Evolutionary conservation across 2,329 filamentous ascomycete genomes (phyloP), one percentile per base, ranked within the genome.

Genomic region (Xylariaceae sp.): DNA sequence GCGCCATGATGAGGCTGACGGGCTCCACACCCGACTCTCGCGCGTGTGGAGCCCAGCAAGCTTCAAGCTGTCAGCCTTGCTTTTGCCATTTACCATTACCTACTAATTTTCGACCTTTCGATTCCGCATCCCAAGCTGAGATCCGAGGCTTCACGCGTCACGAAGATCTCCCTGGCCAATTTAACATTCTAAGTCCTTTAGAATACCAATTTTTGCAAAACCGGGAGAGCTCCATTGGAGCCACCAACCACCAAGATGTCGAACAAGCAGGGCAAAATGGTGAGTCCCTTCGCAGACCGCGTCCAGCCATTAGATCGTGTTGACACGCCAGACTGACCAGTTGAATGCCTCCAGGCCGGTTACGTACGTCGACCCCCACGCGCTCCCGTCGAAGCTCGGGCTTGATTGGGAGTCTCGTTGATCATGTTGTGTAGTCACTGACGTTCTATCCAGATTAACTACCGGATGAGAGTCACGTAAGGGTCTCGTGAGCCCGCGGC

Each of bases 261-360:
- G 74, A 93, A 96, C 84, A 96, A 96, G 78, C 92, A 97, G 79
- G 94, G 94, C 79, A 97, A 99, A 84, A 97, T 99, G 94, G 94
- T 97, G 82, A 83, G 90, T 87, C 62, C 60, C 66, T 59, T 57
- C 66, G 70, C 68, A 70, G 69, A 68, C 70, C 74, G 69, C 74
- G 70, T 74, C 66, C 72, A 73, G 73, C 70, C 75, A 73, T 76
- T 75, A 66, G 49, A 72, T 71, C 75, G 82, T 81, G 78, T 82
- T 81, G 78, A 83, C 76, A 76, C 77, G 70, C 71, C 72, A 79
- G 77, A 80, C 86, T 88, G 80, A 89, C 82, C 74, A 74, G 74
- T 76, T 73, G 71, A 71, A 66, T 77, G 70, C 71, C 74, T 78
- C 67, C 77, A 88, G 86, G 85, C 85, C 77, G 86, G 85, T 76